phyloP scores from a whole-genome alignment of 2,329 filamentous ascomycete species.

The Chaetomium olivaceum region DNA sequence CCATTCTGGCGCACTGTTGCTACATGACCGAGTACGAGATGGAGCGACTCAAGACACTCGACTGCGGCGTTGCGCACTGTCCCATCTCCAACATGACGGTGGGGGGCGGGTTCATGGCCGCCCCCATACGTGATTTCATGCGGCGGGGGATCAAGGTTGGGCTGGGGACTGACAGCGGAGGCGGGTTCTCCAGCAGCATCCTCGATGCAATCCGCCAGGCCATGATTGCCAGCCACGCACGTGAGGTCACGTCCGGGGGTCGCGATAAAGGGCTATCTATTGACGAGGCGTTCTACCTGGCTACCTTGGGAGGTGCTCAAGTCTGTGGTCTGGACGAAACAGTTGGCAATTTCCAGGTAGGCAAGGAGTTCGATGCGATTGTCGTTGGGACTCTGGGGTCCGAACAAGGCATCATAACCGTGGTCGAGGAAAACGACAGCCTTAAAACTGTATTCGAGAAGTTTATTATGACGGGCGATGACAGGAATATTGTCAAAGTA shows the following conservation, averaged over 20 bases:
- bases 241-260: conserved; percentile 45
- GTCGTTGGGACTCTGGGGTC: conserved; percentile 45
- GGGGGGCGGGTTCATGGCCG: conserved; percentile 63
- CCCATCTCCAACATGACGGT: conserved; percentile 65
- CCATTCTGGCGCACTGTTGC: conserved; percentile 68
- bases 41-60: conserved; percentile 45
- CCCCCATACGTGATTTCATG: conserved; percentile 59
- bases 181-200: conserved; percentile 62
- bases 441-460: conserved; percentile 56
- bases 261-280: conserved; percentile 49
- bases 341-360: conserved; percentile 58
- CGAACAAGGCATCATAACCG: conserved; percentile 50
- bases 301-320: conserved; percentile 60
- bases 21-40: conserved; percentile 61
- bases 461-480: conserved; percentile 66
- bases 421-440: conserved; percentile 52
- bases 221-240: conserved; percentile 55
- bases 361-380: conserved; percentile 64
- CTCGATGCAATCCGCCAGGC: conserved; percentile 60
- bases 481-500: conserved; percentile 59
- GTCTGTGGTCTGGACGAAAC: conserved; percentile 56
- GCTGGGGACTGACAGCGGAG: conserved; percentile 64
- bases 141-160: conserved; percentile 63
- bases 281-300: conserved; percentile 58
- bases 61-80: conserved; percentile 64